Conservation (phyloP, 1,284 basidiomycete species). For the Fistulinella cinereoalba region DNA sequence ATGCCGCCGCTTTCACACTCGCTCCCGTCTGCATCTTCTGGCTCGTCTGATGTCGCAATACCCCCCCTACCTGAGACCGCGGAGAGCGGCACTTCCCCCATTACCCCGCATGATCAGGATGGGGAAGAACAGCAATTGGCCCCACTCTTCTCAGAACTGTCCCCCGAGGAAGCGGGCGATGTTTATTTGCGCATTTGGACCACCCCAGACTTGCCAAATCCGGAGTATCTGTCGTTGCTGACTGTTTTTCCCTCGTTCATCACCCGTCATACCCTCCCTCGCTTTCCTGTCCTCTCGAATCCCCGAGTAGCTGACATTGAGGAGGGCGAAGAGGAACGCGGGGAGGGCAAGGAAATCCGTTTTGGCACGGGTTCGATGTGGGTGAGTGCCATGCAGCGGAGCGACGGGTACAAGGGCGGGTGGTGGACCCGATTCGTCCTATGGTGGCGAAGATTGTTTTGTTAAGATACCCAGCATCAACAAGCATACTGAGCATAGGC, state of each 20-base stretch:
- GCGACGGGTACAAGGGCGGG: conserved; percentile 61
- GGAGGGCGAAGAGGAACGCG: conserved; percentile 55
- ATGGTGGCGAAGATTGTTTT: conserved; percentile 72
- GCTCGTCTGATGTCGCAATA: conserved; percentile 47
- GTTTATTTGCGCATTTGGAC: conserved; percentile 66
- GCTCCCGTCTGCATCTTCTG: conserved; percentile 48
- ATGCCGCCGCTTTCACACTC: conserved; percentile 56
- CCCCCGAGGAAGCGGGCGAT: conserved; percentile 47
- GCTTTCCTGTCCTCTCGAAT: conserved; percentile 46
- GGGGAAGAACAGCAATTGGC: conserved; percentile 37
- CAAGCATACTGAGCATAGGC: conserved; percentile 34
- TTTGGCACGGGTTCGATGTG: conserved; percentile 74
- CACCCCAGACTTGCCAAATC: conserved; percentile 63
- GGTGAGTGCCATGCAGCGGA: conserved; percentile 55
- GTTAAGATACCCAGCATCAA: conserved; percentile 39
- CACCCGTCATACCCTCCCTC: conserved; percentile 57
- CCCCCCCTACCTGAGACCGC: conserved; percentile 30
- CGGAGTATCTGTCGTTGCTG: conserved; percentile 59
- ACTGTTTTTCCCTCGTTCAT: conserved; percentile 70
- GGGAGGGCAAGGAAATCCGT: conserved; percentile 52
- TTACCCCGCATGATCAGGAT: conserved; percentile 25
- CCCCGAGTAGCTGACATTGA: conserved; percentile 53
- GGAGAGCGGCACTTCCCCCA: conserved; percentile 43
- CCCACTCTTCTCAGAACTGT: conserved; percentile 35
- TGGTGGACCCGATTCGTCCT: conserved; percentile 71